phyloP scores from a whole-genome alignment of 2,329 filamentous ascomycete genomes.

The Penicillium rolfsii region DNA sequence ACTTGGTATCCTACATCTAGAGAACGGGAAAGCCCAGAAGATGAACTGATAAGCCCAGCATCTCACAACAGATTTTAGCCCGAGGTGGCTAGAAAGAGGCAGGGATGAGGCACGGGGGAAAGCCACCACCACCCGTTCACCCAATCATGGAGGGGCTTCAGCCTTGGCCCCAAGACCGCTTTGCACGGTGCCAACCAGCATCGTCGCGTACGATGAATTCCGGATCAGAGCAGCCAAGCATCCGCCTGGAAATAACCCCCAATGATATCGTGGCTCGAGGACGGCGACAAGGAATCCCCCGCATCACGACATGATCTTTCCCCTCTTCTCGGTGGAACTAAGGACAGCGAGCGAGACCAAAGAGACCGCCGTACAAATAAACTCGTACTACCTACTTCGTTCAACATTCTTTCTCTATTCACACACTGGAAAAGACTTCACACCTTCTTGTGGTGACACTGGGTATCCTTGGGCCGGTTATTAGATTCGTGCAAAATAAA shows the following conservation, averaged over 20 bases:
- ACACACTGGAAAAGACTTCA: not conserved
- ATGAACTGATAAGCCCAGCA: not conserved
- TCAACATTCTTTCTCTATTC: not conserved
- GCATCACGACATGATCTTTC: conserved; percentile 9
- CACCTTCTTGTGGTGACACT: conserved; percentile 1
- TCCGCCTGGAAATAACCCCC: conserved; percentile 14
- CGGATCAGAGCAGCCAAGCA: conserved; percentile 23
- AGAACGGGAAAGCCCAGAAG: not conserved
- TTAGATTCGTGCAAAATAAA: conserved; percentile 4
- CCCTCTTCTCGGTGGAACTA: conserved; percentile 14
- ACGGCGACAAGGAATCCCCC: conserved; percentile 17
- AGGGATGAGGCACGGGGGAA: conserved; percentile 1
- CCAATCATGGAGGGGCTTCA: conserved; percentile 19
- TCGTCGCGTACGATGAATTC: conserved; percentile 9
- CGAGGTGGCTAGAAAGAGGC: not conserved
- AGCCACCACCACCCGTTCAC: conserved; percentile 2
- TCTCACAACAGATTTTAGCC: not conserved
- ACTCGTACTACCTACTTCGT: not conserved
- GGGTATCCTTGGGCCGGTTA: conserved; percentile 6
- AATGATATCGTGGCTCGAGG: conserved; percentile 20
- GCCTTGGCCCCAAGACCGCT: conserved; percentile 13
- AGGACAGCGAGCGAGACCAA: not conserved
- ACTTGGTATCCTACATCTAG: not conserved
- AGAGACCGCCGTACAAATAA: conserved; percentile 14
- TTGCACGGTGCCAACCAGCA: conserved; percentile 8